Base-by-base conservation (phyloP, 371 early-diverging fungal species). In the Mucor lusitanicus region DNA sequence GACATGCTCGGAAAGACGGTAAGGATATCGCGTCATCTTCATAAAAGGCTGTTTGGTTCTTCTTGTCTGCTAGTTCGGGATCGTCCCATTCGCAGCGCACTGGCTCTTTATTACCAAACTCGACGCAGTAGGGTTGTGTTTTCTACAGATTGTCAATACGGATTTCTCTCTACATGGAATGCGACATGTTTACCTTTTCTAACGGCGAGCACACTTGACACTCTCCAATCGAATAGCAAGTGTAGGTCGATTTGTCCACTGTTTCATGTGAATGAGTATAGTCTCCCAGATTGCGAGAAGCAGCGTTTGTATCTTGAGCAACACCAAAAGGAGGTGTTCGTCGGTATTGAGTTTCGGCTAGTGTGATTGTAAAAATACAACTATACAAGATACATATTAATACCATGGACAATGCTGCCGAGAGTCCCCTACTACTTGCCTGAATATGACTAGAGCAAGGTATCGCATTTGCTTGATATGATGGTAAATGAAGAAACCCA, bases 241-340 rank as follows among this genome's bases (percentile, higher is more conserved):
- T 69, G 53, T 73, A 82, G 1, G 78, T 79, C 17, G 77, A 68
- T 35, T 72, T 73, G 35, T 75, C 71, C 33, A 82, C 70, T 35
- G 72, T 69, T 56, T 82, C 76, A 59, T 82, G 82, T 1, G 82
- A 82, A 61, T 82, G 79, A 33, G 82, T 82, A 63, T 82, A 82
- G 46, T 82, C 72, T 35, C 82, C 79, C 21, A 82, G 68, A 65
- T 68, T 61, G 2, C 44, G 42, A 46, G 65, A 42, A 4, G 35
- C 27, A 48, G 40, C 28, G 17, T 39, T 44, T 37, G 54, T 17
- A 39, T 64, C 57, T 30, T 35, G 42, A 25, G 25, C 30, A 21
- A 55, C 40, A 15, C 65, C 68, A 70, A 72, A 70, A 19, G 76
- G 76, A 46, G 76, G 76, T 30, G 68, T 64, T 62, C 75, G 42